Conservation (phyloP, 805 yeast species). For the Suhomyces kilbournensis region DNA sequence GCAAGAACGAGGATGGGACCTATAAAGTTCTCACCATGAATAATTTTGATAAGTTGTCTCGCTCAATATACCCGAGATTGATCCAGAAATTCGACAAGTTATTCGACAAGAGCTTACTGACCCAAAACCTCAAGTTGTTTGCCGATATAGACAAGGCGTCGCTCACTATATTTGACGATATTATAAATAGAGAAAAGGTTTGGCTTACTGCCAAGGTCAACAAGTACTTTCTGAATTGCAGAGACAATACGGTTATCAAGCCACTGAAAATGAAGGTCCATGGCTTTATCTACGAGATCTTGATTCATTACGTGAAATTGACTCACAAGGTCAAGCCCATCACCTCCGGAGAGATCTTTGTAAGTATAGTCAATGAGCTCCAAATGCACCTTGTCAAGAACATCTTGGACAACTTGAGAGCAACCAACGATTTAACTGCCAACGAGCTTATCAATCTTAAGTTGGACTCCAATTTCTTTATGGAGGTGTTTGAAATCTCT, state of each 20-base stretch:
- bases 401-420: conserved; percentile 30
- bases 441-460: conserved; percentile 27
- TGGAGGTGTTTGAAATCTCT: conserved; percentile 38
- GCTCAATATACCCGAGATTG: conserved; percentile 29
- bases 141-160: conserved; percentile 42
- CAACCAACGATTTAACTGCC: conserved; percentile 11
- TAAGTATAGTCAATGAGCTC: conserved; percentile 34
- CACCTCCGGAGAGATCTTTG: conserved; percentile 34
- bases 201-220: conserved; percentile 29
- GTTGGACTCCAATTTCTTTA: conserved; percentile 37
- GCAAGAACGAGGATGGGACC: conserved; percentile 22
- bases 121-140: conserved; percentile 38
- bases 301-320: conserved; percentile 41
- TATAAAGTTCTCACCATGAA: conserved; percentile 44
- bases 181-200: conserved; percentile 33
- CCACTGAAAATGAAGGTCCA: conserved; percentile 23
- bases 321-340: conserved; percentile 40
- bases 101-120: conserved; percentile 33
- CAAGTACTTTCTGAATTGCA: conserved; percentile 19
- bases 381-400: conserved; percentile 35
- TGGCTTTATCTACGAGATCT: conserved; percentile 37
- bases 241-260: background rate
- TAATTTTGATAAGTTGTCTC: conserved; percentile 37
- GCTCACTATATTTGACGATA: conserved; percentile 39
- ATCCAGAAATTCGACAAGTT: conserved; percentile 31